Percentiles rank a stretch among this genome's conserved stretches.
phyloP scores from a whole-genome alignment of 352 stramenopile genomes.

The Aphanomyces stellatus region DNA sequence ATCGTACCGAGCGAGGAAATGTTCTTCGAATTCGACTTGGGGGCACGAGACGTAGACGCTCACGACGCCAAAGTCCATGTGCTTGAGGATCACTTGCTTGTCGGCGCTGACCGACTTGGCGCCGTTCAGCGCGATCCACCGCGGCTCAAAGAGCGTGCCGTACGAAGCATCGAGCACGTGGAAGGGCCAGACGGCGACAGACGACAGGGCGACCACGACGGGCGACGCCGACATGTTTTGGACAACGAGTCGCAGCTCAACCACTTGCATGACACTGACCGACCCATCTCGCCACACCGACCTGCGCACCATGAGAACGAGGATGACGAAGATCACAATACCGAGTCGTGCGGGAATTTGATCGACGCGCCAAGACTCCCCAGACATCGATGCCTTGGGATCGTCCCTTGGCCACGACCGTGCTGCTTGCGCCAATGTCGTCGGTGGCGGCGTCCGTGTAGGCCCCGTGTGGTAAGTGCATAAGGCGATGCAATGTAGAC shows the following conservation, averaged over 20 bases:
- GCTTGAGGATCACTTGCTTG: not conserved
- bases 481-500: not conserved
- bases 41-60: conserved; percentile 17
- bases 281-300: conserved; percentile 17
- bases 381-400: not conserved
- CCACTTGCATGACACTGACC: conserved; percentile 14
- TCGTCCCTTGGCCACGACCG: conserved; percentile 2
- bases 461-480: not conserved
- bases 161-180: conserved; percentile 18
- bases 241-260: conserved; percentile 10
- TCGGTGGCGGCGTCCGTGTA: not conserved
- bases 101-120: not conserved
- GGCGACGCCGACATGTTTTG: conserved; percentile 9
- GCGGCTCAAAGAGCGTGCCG: conserved; percentile 10
- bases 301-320: not conserved
- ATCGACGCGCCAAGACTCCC: conserved; percentile 5
- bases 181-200: conserved; percentile 9
- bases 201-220: not conserved
- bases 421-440: not conserved
- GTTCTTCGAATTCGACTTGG: conserved; percentile 17
- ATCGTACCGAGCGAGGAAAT: conserved; percentile 10
- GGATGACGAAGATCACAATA: not conserved
- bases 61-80: conserved; percentile 19
- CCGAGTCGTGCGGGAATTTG: conserved; percentile 11
- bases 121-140: conserved; percentile 18